A percentile compares a stretch with the other conserved stretches of the same genome.
Conservation (phyloP, 164 flowering plant genomes). For the Dillenia turbinata region DNA sequence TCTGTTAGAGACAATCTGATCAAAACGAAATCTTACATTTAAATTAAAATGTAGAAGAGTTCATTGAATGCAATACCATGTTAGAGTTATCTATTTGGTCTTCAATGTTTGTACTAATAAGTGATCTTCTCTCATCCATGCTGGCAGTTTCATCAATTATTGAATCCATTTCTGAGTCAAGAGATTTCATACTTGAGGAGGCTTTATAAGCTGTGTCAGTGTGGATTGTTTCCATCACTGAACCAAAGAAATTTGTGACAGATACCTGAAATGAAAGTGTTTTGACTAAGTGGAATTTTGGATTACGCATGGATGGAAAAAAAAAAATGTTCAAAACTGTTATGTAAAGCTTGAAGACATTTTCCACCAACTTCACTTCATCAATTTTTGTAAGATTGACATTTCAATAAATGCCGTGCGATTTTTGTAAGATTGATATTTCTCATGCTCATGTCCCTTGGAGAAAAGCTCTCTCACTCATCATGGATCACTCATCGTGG, state of each 20-base stretch:
- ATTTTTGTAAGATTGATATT: too few relatives aligned
- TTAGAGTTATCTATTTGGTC: constrained; percentile 18
- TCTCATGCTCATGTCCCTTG: too few relatives aligned
- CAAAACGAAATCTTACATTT: background rate
- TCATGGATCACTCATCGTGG: too few relatives aligned
- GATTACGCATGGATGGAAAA: too few relatives aligned
- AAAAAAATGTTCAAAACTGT: too few relatives aligned
- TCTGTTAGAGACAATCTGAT: background rate
- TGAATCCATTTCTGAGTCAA: constrained; percentile 13
- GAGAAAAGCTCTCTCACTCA: too few relatives aligned
- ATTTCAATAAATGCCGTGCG: too few relatives aligned
- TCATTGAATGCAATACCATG: constrained; percentile 25
- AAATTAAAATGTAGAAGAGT: background rate
- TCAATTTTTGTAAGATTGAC: too few relatives aligned
- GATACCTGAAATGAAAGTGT: constrained; percentile 55
- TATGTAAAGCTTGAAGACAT: too few relatives aligned
- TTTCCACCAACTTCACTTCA: too few relatives aligned
- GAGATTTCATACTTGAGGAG: constrained; percentile 22
- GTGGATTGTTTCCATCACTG: constrained; percentile 94
- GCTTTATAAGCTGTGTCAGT: constrained; percentile 71
- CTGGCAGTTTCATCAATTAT: constrained; percentile 20
- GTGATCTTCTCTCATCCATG: constrained; percentile 22
- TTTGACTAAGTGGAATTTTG: too few relatives aligned
- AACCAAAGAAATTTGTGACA: constrained; percentile 93
- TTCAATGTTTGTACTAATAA: constrained; percentile 15